A percentile compares a stretch with the other conserved stretches of the same genome.
phyloP scores from a whole-genome alignment of 2,329 filamentous ascomycete species.

The Hypoxylon sp. region DNA sequence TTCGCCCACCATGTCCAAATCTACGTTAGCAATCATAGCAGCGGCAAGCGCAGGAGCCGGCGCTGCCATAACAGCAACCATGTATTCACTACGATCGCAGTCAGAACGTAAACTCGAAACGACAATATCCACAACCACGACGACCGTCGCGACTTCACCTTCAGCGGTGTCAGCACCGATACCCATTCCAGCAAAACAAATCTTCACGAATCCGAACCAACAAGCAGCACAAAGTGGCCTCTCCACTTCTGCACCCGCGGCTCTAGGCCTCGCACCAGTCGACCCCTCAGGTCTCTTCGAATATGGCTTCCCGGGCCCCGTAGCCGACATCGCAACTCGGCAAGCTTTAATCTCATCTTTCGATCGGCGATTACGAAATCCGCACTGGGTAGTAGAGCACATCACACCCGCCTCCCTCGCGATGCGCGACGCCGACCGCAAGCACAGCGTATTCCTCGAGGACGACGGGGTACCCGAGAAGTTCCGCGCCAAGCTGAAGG shows the following conservation, averaged over 20 bases:
- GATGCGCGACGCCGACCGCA: slow-evolving; percentile 82
- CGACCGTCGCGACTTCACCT: slow-evolving; percentile 54
- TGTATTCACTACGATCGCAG: slow-evolving; percentile 71
- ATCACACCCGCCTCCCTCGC: slow-evolving; percentile 91
- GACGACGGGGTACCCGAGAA: slow-evolving; percentile 83
- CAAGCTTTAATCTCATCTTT: slow-evolving; percentile 86
- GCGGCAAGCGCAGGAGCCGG: slow-evolving; percentile 83
- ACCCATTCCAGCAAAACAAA: slow-evolving; percentile 72
- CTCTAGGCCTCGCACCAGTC: slow-evolving; percentile 63
- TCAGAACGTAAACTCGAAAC: slow-evolving; percentile 58
- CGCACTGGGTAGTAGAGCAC: slow-evolving; percentile 95
- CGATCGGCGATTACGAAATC: slow-evolving; percentile 92
- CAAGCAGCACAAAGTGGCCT: slow-evolving; percentile 42
- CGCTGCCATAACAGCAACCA: slow-evolving; percentile 79
- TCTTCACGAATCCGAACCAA: slow-evolving; percentile 58
- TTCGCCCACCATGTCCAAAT: slow-evolving; percentile 78
- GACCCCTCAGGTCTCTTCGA: slow-evolving; percentile 84
- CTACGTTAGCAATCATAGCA: slow-evolving; percentile 81
- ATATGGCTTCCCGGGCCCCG: slow-evolving; percentile 92
- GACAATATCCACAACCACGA: slow-evolving; percentile 56
- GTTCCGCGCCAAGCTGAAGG: slow-evolving; percentile 91
- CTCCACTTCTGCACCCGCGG: slow-evolving; percentile 54
- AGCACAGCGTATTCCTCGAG: slow-evolving; percentile 86
- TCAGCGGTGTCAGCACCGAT: slow-evolving; percentile 55
- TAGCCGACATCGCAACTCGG: slow-evolving; percentile 84